phyloP scores from a whole-genome alignment of 768 basidiomycete species.

The Leucocoprinus birnbaumii region DNA sequence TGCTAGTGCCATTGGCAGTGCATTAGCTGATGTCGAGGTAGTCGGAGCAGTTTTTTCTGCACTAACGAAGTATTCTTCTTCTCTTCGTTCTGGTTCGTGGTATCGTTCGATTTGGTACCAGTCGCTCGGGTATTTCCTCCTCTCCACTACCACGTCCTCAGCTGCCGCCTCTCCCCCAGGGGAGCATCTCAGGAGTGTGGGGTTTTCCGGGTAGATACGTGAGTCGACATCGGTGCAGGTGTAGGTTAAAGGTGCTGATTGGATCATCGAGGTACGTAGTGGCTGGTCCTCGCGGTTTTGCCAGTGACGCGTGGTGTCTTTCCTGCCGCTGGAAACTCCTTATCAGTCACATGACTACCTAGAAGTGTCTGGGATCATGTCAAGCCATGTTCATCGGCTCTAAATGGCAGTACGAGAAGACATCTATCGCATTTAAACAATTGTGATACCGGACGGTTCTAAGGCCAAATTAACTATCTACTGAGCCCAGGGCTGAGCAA shows the following conservation, averaged over 20 bases:
- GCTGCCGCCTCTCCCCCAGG: neutral
- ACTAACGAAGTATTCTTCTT: neutral
- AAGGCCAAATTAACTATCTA: too few species aligned
- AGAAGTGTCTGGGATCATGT: too few species aligned
- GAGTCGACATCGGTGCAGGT: slow-evolving; percentile 2
- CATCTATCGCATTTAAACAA: too few species aligned
- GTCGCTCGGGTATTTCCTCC: neutral
- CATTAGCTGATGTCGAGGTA: slow-evolving; percentile 6
- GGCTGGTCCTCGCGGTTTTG: neutral
- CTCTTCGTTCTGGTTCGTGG: neutral
- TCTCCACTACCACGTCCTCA: neutral
- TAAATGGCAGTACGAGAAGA: too few species aligned
- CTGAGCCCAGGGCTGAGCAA: slow-evolving; percentile 27
- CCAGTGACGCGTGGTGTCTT: neutral
- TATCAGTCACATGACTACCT: neutral
- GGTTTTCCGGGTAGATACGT: slow-evolving; percentile 1
- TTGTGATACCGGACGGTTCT: too few species aligned
- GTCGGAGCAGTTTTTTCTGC: neutral
- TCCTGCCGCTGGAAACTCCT: neutral
- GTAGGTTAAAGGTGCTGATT: neutral
- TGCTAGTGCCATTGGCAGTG: slow-evolving; percentile 15
- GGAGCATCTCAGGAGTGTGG: neutral
- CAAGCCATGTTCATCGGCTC: neutral
- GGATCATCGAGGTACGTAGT: too few species aligned
- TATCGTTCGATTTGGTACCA: neutral